A percentile compares a stretch with the other conserved stretches of the same genome.
phyloP scores from a whole-genome alignment of 805 yeast genomes.

The Saccharomyces jurei region DNA sequence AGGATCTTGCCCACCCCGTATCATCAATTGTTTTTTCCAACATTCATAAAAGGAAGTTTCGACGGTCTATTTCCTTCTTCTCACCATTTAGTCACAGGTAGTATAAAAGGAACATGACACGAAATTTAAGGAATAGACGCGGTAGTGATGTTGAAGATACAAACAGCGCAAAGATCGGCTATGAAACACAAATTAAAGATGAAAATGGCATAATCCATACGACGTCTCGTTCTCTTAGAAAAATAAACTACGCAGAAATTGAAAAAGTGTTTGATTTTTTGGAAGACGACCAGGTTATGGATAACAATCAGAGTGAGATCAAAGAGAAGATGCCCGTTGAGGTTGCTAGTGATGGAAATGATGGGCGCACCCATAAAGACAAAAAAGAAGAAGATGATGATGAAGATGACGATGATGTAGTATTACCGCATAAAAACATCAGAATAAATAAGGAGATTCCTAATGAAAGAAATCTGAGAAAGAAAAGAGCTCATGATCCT shows the following conservation, averaged over 20 bases:
- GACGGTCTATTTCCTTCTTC: not conserved
- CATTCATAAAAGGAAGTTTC: not conserved
- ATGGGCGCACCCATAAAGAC: conserved; percentile 4
- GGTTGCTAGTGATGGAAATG: conserved; percentile 3
- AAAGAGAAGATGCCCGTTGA: conserved; percentile 5
- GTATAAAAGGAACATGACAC: conserved; percentile 3
- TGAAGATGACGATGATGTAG: conserved; percentile 17
- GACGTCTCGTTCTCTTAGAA: conserved; percentile 28
- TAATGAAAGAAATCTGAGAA: conserved; percentile 3
- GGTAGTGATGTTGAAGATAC: conserved; percentile 7
- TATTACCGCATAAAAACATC: conserved; percentile 4
- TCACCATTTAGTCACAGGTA: not conserved
- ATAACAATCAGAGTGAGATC: conserved; percentile 5
- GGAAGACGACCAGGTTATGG: conserved; percentile 14
- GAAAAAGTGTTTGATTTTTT: conserved; percentile 28
- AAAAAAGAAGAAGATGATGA: conserved; percentile 11
- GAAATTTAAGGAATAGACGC: conserved; percentile 11
- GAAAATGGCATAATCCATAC: conserved; percentile 26
- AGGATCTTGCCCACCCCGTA: not conserved
- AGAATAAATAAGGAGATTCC: conserved; percentile 9
- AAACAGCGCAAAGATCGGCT: conserved; percentile 10
- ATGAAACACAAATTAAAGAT: conserved; percentile 18
- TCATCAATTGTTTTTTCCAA: not conserved
- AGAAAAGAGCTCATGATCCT: conserved; percentile 7
- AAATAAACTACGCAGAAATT: conserved; percentile 31